A percentile compares a stretch with the other conserved stretches of the same genome.
Evolutionary conservation across 1,284 basidiomycete species (phyloP).

Genomic region (Grifola frondosa): DNA sequence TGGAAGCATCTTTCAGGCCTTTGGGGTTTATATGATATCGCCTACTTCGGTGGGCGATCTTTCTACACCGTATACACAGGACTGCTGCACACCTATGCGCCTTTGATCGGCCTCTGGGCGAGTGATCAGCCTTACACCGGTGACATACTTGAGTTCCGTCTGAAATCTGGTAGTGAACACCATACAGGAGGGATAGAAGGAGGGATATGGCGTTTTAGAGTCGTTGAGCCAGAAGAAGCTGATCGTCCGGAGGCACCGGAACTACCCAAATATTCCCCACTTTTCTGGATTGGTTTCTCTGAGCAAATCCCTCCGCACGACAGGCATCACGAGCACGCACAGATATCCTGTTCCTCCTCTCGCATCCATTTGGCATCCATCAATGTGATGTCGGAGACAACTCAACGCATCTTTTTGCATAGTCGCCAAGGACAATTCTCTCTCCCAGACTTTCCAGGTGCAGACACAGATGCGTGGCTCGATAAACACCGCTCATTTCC

Average conservation of each 20-base stretch:
- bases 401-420: constrained; percentile 14
- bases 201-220: constrained; percentile 22
- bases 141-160: constrained; percentile 17
- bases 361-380: constrained; percentile 7
- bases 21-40: constrained; percentile 16
- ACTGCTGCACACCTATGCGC: constrained; percentile 22
- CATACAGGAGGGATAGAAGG: constrained; percentile 17
- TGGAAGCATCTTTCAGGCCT: constrained; percentile 19
- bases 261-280: constrained; percentile 9
- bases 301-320: neutral
- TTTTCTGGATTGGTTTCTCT: constrained; percentile 16
- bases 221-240: constrained; percentile 16
- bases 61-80: constrained; percentile 22
- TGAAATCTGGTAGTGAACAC: constrained; percentile 8
- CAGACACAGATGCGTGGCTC: constrained; percentile 7
- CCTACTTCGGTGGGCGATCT: constrained; percentile 15
- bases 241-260: constrained; percentile 16
- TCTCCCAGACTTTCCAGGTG: constrained; percentile 18
- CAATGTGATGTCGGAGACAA: constrained; percentile 11
- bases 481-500: constrained; percentile 12
- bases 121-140: constrained; percentile 24
- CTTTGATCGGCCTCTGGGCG: constrained; percentile 26
- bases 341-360: constrained; percentile 7
- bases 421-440: constrained; percentile 13
- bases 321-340: constrained; percentile 1